Percentiles rank a stretch among this genome's conserved stretches.
phyloP scores from a whole-genome alignment of 441 rosid genomes.

The Corymbia calophylla region DNA sequence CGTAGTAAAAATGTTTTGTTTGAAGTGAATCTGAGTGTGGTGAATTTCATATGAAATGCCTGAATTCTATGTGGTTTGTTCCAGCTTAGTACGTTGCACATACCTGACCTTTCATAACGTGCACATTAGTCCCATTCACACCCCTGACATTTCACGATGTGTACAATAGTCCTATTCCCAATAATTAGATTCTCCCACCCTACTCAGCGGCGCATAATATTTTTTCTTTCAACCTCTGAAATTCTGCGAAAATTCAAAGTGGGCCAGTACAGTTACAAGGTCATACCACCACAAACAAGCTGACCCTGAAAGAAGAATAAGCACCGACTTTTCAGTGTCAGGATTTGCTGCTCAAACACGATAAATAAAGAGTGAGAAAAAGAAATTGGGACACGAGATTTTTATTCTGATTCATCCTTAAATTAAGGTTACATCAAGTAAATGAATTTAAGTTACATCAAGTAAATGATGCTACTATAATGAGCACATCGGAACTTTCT shows the following conservation, averaged over 20 bases:
- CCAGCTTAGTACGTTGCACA: not conserved
- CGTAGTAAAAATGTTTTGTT: not conserved
- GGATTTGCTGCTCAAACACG: too few species aligned
- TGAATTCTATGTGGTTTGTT: not conserved
- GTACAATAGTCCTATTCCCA: not conserved
- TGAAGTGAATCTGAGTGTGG: not conserved
- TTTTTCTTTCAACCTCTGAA: not conserved
- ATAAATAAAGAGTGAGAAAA: too few species aligned
- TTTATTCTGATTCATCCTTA: too few species aligned
- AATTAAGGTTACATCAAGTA: too few species aligned
- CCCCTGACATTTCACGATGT: not conserved
- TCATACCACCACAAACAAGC: not conserved
- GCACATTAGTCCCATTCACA: too few species aligned
- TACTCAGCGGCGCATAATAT: not conserved
- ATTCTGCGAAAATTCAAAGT: not conserved
- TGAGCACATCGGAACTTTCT: too few species aligned
- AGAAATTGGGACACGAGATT: not conserved
- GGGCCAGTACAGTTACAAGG: not conserved
- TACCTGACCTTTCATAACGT: not conserved
- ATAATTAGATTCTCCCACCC: not conserved
- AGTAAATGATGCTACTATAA: too few species aligned
- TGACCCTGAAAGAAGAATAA: not conserved
- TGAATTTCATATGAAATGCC: not conserved
- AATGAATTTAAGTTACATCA: too few species aligned
- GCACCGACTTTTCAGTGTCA: not conserved